Evolutionary conservation across 805 yeast genomes (phyloP).

Genomic region (Candida sphagnicola): DNA sequence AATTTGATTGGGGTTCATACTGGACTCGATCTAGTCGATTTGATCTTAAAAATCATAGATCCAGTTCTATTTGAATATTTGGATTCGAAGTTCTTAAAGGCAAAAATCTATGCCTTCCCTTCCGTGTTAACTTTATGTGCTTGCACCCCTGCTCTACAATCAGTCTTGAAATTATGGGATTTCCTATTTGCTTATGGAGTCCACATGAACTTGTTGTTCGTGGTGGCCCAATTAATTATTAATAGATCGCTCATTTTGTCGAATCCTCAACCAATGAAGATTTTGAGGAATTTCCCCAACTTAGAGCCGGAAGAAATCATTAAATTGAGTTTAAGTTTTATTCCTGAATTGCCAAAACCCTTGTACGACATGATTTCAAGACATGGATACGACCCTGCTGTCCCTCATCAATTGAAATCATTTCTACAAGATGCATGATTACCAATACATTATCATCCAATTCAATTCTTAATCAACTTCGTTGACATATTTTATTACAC

Average conservation of each 20-base stretch:
- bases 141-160: conserved; percentile 79
- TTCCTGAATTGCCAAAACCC: conserved; percentile 66
- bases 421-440: conserved; percentile 9
- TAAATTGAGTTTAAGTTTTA: conserved; percentile 72
- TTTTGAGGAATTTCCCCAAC: conserved; percentile 68
- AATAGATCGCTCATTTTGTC: conserved; percentile 61
- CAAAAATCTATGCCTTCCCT: conserved; percentile 84
- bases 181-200: conserved; percentile 87
- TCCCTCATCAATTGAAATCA: conserved; percentile 30
- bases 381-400: conserved; percentile 55
- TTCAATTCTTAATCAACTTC: no score
- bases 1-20: conserved; percentile 78
- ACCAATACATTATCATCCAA: no score
- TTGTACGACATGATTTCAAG: conserved; percentile 61
- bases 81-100: conserved; percentile 63
- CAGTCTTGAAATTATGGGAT: conserved; percentile 82
- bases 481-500: not conserved
- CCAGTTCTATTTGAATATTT: conserved; percentile 60
- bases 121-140: conserved; percentile 81
- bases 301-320: conserved; percentile 72
- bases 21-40: conserved; percentile 70
- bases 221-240: conserved; percentile 76
- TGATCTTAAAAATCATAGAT: conserved; percentile 67
- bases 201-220: conserved; percentile 79
- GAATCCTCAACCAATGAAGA: conserved; percentile 67